Evolutionary conservation across 1,284 basidiomycete species (phyloP), one percentile per base, ranked within the genome.

Genomic region (Naganishia cerealis): DNA sequence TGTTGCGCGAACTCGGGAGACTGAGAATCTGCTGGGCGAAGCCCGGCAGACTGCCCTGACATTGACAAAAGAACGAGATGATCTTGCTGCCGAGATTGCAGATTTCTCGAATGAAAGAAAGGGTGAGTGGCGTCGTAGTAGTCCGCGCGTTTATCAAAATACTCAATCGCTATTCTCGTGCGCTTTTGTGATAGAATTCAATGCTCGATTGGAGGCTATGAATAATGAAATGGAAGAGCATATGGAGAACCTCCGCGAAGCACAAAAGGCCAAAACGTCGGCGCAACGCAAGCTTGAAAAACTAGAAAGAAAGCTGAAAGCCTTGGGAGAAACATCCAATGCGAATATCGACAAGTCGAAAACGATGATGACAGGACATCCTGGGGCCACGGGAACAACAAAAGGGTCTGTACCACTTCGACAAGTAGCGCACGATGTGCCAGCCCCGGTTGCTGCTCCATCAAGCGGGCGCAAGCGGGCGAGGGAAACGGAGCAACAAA

Each of bases 181-280:
- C 16, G 29, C 15, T 24, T 33, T 26, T 6, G 33, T 43, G 6
- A 29, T 46, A 69, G 67, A 57, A 16, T 48, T 69, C 36, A 63
- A 69, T 16, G 48, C 62, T 26, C 48, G 50, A 26, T 40, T 69
- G 48, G 63, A 69, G 46, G 46, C 39, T 16, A 55, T 65, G 55
- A 63, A 69, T 29, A 66, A 55, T 56, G 67, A 69, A 29, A 52
- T 69, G 42, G 67, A 69, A 43, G 67, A 69, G 24, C 67, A 66
- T 26, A 66, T 66, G 67, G 67, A 63, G 36, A 54, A 69, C n/a
- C 62, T 69, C 26, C 62, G 63, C 13, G 62, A 65, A 36, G 57
- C 57, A 7, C 57, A 61, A 26, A 69, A 69, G 39, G 67, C 61
- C 18, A 65, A 65, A 43, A 50, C 61, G 8, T 53, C 54, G 26